phyloP scores from a whole-genome alignment of 1,139 yeast genomes.

The Debaryomycetaceae sp. region DNA sequence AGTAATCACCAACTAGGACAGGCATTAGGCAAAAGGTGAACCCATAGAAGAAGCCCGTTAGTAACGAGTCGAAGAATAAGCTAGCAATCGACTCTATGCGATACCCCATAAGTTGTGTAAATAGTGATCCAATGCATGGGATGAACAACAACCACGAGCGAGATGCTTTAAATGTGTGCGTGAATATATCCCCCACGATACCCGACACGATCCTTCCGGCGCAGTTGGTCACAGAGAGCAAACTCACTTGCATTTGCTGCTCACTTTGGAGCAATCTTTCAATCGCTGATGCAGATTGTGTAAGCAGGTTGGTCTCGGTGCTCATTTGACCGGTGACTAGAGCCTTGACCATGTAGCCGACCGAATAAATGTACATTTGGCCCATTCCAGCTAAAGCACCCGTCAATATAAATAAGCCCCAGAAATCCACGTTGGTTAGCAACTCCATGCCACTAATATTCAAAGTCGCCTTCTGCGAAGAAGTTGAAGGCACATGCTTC shows the following conservation, averaged over 20 bases:
- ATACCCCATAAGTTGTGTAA: constrained; percentile 42
- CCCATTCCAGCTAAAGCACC: constrained; percentile 56
- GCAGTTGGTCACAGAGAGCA: constrained; percentile 53
- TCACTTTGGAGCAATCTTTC: constrained; percentile 39
- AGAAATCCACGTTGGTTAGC: constrained; percentile 36
- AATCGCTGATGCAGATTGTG: constrained; percentile 13
- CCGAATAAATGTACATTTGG: constrained; percentile 61
- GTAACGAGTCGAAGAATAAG: constrained; percentile 37
- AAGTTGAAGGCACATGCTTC: neutral
- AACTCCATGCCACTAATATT: constrained; percentile 21
- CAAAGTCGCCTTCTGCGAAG: neutral
- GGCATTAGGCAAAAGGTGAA: constrained; percentile 57
- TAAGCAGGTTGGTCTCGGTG: constrained; percentile 10
- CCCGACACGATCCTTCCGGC: constrained; percentile 53
- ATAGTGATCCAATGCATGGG: constrained; percentile 40
- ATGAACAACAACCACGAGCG: constrained; percentile 45
- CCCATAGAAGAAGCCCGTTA: constrained; percentile 56
- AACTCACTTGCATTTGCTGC: constrained; percentile 57
- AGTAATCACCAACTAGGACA: constrained; percentile 53
- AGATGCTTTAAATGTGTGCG: constrained; percentile 39
- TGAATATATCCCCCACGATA: constrained; percentile 47
- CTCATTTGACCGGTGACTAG: constrained; percentile 25
- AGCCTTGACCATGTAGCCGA: constrained; percentile 59
- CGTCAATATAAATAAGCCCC: constrained; percentile 45
- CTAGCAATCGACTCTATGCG: constrained; percentile 21